Evolutionary conservation across 768 basidiomycete species (phyloP), one percentile per base, ranked within the genome.

Genomic region (Terana coerulea): DNA sequence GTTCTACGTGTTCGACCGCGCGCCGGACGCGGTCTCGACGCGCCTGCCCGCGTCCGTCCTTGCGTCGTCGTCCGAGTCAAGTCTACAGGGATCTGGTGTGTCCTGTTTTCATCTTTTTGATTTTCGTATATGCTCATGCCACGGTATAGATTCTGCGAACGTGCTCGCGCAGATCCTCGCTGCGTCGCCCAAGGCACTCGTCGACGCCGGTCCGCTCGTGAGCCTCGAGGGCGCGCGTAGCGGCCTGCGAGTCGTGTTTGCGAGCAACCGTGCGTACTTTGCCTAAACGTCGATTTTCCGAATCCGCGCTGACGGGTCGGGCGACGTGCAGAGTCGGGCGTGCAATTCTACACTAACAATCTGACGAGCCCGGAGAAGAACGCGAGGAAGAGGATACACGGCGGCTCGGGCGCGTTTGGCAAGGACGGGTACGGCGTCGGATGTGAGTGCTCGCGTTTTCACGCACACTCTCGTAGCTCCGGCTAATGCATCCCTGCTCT

Each of bases 271-370:
- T 88, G 56, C 53, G 85, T 74, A 25, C 21, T 15, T 44, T n/a
- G 30, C 29, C 25, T 31, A 17, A n/a, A 26, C 21, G 7, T 29
- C 40, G 12, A 12, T 3, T 9, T 4, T 31, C 26, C 17, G 28
- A 30, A 15, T 17, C n/a, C 21, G 14, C 12, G 11, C 40, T 9
- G 21, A 9, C 40, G 12, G 11, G 21, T 19, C 11, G 10, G 21
- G 21, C 10, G 11, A 36, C 11, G 3, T 26, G 25, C 57, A 89
- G 88, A 91, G 65, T 78, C 75, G 8, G 87, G 87, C 11, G 75
- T 86, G 31, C 88, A 88, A 77, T 83, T 88, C 59, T 89, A 89
- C 63, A 76, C 84, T 2, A 81, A 83, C 61, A 79, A 77, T 43
- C 67, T 78, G 48, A 69, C 81, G 12, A 67, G 75, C 42, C 64